Evolutionary conservation across 768 basidiomycete species (phyloP), one percentile per base, ranked within the genome.

Genomic region (Gautieria morchelliformis): DNA sequence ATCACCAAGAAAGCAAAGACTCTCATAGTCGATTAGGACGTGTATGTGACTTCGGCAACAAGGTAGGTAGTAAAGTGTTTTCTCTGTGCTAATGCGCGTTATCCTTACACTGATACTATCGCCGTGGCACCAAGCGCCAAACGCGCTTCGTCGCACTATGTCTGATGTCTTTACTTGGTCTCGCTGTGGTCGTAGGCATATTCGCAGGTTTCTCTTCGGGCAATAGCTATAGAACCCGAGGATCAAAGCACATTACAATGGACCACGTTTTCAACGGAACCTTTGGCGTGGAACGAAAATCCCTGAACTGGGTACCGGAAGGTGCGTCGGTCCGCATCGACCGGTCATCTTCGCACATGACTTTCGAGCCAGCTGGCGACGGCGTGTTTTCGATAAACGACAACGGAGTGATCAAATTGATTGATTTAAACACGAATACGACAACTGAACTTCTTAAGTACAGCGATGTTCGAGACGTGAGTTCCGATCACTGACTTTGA

Each of bases 201-300:
- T 77, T 93, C 61, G 86, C 92, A 12, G 93, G 89, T 0, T 74
- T 77, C 51, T 76, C 81, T 72, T 75, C 76, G 24, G 80, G 84
- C 19, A 71, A 76, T 56, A 64, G 77, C 8, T 78, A 78, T 41
- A 60, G 60, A 32, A 66, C 66, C 49, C 59, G 58, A 14, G 87
- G 89, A 1, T 75, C 68, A 37, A 75, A 74, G 58, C 87, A 81
- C 62, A 75, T 97, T 32, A 86, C 85, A 4, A 82, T 98, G 78
- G 91, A 97, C 66, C 87, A 93, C 67, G 69, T 96, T 52, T 93
- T 92, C 73, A 95, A 96, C 66, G 92, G 91, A 4, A 97, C 94
- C 1, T 98, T 97, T 66, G 59, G 35, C 15, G 69, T 75, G 2
- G 65, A 76, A 3, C 63, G 66, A 2, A 74, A 75, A 49, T 63